Base-by-base conservation (phyloP, 352 stramenopile species). In the Aphanomyces cochlioides region DNA sequence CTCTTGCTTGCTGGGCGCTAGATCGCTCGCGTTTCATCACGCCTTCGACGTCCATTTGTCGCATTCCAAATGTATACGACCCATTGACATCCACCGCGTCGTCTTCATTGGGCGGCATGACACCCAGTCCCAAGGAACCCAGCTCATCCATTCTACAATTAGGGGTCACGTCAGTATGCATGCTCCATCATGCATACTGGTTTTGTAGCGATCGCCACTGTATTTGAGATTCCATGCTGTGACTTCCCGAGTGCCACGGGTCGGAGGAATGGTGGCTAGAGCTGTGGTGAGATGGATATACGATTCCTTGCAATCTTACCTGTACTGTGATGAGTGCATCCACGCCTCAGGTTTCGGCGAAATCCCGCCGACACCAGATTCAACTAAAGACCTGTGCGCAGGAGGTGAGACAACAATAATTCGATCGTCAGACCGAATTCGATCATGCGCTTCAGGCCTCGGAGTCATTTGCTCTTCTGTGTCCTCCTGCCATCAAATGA, bases 151-250 rank as follows among this genome's bases (percentile, higher is more conserved):
- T 48, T 6, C 64, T 70, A 47, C 17, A 40, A 7, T 13, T 28
- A 28, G 2, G 28, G 28, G 28, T 28, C 28, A 28, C 28, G 28
- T 28, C 28, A 28, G 0, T 28, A 28, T 28, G 28, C 28, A 28
- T 28, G 28, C 2, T 28, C 28, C 28, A 28, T 28, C 28, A 28
- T 28, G 28, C 28, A 34, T 70, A 70, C 64, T 60, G 19, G 54
- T 61, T 47, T 15, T 70, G 64, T 21, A 70, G 28, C 2, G 48
- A 34, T 5, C 64, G 64, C 64, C 64, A 70, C 21, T 47, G 64
- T 21, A 50, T 34, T 15, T 37, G 17, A 28, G 28, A 28, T 28
- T 28, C 28, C 28, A 28, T 28, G 28, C 1, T 28, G 28, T 28
- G 28, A 28, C 28, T 28, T 28, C 28, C 28, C 0, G 28, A 28